phyloP scores from a whole-genome alignment of 257 asterid genomes.

The Phtheirospermum japonicum region DNA sequence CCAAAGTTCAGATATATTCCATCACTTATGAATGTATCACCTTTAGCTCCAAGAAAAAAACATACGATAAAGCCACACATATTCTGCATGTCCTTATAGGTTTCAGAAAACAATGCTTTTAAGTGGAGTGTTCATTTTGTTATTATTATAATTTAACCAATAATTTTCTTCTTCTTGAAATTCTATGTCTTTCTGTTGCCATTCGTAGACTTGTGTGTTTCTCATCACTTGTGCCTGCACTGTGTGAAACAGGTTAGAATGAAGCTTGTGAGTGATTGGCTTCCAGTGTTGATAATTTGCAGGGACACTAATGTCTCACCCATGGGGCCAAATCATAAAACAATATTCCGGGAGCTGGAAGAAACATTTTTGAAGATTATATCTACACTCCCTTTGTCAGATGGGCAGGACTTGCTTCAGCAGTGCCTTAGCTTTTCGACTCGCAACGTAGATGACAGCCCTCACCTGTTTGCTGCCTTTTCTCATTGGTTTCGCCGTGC shows the following conservation, averaged over 20 bases:
- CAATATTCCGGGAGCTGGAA: conserved; percentile 69
- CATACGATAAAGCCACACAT: neutral
- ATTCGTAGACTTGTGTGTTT: neutral
- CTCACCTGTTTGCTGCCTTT: conserved; percentile 81
- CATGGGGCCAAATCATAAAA: conserved; percentile 50
- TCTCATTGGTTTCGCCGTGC: conserved; percentile 97
- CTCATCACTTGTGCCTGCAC: conserved; percentile 1
- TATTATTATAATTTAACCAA: too few relatives aligned
- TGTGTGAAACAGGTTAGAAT: conserved; percentile 55
- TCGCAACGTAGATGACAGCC: conserved; percentile 81
- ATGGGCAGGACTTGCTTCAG: conserved; percentile 68
- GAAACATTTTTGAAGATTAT: conserved; percentile 74
- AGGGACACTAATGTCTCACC: conserved; percentile 53
- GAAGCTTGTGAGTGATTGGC: conserved; percentile 90
- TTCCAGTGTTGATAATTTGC: conserved; percentile 82
- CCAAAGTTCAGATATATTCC: neutral
- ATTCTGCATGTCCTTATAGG: neutral
- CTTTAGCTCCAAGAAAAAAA: neutral
- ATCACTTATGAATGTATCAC: neutral
- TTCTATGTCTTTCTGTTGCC: too few relatives aligned
- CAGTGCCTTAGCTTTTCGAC: conserved; percentile 91
- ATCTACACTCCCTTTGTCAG: conserved; percentile 83
- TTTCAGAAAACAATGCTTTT: too few relatives aligned
- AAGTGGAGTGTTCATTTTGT: too few relatives aligned
- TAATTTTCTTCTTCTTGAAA: too few relatives aligned